Conservation (phyloP, 257 asterid species). For the Jaltomata sinuosa region DNA sequence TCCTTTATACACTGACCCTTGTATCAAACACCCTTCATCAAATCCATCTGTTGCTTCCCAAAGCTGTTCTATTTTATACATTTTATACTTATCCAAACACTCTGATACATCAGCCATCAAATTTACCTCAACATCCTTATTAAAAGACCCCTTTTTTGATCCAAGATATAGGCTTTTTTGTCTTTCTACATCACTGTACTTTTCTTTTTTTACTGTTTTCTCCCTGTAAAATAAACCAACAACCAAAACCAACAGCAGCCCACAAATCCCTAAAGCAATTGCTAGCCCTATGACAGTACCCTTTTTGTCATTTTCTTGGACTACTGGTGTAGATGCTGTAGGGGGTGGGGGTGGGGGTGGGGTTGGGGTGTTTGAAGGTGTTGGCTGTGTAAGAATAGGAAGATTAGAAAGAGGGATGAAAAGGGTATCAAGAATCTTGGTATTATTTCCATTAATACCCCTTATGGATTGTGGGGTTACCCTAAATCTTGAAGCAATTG, state of each 20-base stretch:
- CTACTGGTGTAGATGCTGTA: not conserved
- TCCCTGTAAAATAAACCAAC: conserved; percentile 35
- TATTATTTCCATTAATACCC: conserved; percentile 40
- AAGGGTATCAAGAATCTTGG: conserved; percentile 33
- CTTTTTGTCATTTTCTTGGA: conserved; percentile 16
- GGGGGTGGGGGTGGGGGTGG: not conserved
- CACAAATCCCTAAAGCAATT: conserved; percentile 56
- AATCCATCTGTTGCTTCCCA: conserved; percentile 70
- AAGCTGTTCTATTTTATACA: conserved; percentile 58
- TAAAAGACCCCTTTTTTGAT: conserved; percentile 15
- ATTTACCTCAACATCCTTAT: conserved; percentile 45
- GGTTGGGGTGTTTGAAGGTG: conserved; percentile 1
- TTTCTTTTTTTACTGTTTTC: conserved; percentile 16
- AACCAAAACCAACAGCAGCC: conserved; percentile 24
- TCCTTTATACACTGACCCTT: conserved; percentile 85
- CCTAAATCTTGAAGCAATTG: conserved; percentile 45
- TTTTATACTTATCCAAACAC: conserved; percentile 84
- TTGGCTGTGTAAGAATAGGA: conserved; percentile 55
- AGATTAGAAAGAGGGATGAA: conserved; percentile 65
- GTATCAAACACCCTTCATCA: conserved; percentile 47
- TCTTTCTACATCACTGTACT: conserved; percentile 32
- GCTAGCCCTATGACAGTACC: conserved; percentile 57
- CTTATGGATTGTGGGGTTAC: conserved; percentile 28
- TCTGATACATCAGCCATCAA: conserved; percentile 89
- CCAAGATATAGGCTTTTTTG: conserved; percentile 1